Base-by-base conservation (phyloP, 1,139 yeast species). In the Scheffersomyces illinoinensis region DNA sequence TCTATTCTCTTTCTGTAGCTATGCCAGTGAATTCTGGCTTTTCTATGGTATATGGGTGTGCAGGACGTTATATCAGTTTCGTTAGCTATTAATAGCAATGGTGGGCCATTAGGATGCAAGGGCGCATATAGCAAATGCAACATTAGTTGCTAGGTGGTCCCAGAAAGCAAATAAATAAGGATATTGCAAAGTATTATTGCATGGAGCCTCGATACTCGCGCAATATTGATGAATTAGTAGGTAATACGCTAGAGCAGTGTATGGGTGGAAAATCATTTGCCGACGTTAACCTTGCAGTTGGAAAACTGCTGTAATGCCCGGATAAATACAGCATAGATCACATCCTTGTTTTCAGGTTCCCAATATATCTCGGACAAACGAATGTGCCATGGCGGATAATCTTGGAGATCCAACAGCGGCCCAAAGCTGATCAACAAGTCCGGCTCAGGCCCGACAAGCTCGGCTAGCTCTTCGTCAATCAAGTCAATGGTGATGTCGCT, bases 321-420 rank as follows among this genome's bases (percentile, higher is more conserved):
- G 57, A 91, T 82, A 71, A 92, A 95, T 19, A 93, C 96, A 23
- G 93, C 90, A 72, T 95, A 95, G 51, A 86, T 83, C 54, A 93
- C 97, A 60, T 85, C 85, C 61, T 81, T 88, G 69, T 91, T 90
- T 69, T 91, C 97, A 8, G 91, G 89, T 68, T 91, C 95, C 91
- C 96, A 91, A 75, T 89, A 93, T 67, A 95, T 86, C 70, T 95
- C 99, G 10, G 93, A 85, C 59, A 96, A 83, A 62, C 99, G 83
- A 52, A 93, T 86, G 70, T 95, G 98, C 99, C 99, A 95, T 26
- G 99, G 99, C 20, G 99, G 98, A 72, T 89, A 96, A 46, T 97
- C 98, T 72, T 93, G 97, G 57, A 96, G 82, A 71, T 93, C 96
- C 63, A 95, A 79, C 19, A 80, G 79, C 10, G 98, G 97, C n/a